phyloP scores from a whole-genome alignment of 139 green algal genomes.

The Pleodorina starrii region DNA sequence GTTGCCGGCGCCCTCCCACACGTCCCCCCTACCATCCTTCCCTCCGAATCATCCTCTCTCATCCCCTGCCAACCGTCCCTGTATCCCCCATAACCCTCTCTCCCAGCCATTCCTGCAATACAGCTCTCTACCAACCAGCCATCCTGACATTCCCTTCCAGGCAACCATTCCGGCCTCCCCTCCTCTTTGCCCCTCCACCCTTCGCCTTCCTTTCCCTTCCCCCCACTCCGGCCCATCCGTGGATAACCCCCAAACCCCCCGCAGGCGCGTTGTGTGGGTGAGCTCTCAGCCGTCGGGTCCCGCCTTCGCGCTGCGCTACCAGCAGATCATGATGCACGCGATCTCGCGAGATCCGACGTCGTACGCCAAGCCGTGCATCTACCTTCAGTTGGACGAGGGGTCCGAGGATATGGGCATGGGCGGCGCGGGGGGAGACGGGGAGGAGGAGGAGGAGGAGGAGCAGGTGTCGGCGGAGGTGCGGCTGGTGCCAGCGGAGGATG shows the following conservation, averaged over 20 bases:
- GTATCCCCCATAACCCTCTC: too few species aligned
- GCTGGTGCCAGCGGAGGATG: constrained; percentile 56
- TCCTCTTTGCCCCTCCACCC: too few species aligned
- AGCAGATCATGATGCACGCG: constrained; percentile 68
- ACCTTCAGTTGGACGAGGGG: constrained; percentile 68
- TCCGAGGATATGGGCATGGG: constrained; percentile 35
- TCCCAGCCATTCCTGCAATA: too few species aligned
- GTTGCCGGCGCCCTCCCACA: too few species aligned
- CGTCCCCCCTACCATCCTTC: too few species aligned
- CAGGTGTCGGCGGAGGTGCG: constrained; percentile 56
- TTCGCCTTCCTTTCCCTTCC: too few species aligned
- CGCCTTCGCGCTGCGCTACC: constrained; percentile 52
- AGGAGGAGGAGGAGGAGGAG: constrained; percentile 38
- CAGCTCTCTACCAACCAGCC: too few species aligned
- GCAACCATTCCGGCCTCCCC: too few species aligned
- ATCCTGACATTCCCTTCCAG: too few species aligned
- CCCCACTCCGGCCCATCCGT: too few species aligned
- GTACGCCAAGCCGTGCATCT: constrained; percentile 58
- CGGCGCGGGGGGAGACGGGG: constrained; percentile 37
- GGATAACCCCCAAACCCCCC: not conserved
- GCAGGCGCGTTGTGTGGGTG: constrained; percentile 61
- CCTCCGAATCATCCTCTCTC: too few species aligned
- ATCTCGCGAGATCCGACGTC: constrained; percentile 52
- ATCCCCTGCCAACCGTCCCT: too few species aligned
- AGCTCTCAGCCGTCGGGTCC: not conserved